Evolutionary conservation across 2,329 filamentous ascomycete species (phyloP), one percentile per base, ranked within the genome.

Genomic region (Fusarium sp.): DNA sequence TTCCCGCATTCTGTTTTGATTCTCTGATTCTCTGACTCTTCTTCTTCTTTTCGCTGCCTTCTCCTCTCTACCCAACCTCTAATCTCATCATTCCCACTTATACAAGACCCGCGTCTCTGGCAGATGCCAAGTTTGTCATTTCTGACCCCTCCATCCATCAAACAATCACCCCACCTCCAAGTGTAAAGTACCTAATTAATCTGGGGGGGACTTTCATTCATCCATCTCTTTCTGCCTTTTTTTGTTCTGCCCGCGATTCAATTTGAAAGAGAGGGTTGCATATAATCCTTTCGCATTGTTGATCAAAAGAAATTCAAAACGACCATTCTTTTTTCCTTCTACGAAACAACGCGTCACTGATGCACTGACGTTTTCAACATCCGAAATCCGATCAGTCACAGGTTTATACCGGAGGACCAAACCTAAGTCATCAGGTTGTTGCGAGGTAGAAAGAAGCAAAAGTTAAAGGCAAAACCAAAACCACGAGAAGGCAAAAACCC

Each of bases 101-200:
- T 37, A 67, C 54, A 61, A 57, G 45, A 65, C 47, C 48, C 49
- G 49, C 49, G 53, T 61, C 61, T 55, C 61, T 63, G 67, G 57
- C 54, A 63, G 55, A 57, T 65, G 58, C 52, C 61, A 42, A 65
- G 45, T 65, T 53, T 65, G 45, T 65, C 54, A 71, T 37, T 51
- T 45, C 37, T 29, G 64, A 69, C 68, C 68, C 68, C 67, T 67
- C 66, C 66, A 70, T 71, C 40, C 29, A 30, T 55, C 25, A 29
- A 24, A 32, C 34, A 37, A 14, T 49, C 64, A 71, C 68, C 68
- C 68, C 64, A 71, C 68, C 45, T 58, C 48, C 48, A 34, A 25
- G 57, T 42, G 45, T 32, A 37, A 11, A 37, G 25, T 46, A 44
- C 24, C 32, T 53, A 58, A 56, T 56, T 53, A 58, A 56, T 56